phyloP scores from a whole-genome alignment of 75 land plant species.

The Pinus taeda region DNA sequence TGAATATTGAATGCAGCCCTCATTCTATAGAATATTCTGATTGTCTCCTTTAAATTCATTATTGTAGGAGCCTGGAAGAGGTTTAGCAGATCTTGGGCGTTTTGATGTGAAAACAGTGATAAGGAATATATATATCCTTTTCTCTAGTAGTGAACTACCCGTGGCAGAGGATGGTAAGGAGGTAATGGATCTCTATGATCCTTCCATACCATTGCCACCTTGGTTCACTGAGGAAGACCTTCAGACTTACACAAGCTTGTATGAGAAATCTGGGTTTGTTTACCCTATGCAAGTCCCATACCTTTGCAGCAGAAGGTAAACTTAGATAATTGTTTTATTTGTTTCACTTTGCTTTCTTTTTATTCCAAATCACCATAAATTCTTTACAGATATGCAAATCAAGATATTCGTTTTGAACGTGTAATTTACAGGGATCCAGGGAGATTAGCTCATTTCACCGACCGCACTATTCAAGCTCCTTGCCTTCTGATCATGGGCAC shows the following conservation, averaged over 20 bases:
- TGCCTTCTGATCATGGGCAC: slow-evolving; percentile 42
- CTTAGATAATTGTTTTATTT: not conserved
- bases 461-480: slow-evolving; percentile 30
- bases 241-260: slow-evolving; percentile 31
- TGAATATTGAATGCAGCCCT: not conserved
- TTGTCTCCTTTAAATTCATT: not conserved
- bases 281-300: slow-evolving; percentile 57
- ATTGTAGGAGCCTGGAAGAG: slow-evolving; percentile 61
- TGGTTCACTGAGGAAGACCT: slow-evolving; percentile 73
- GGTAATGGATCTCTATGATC: slow-evolving; percentile 57
- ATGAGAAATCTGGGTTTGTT: slow-evolving; percentile 51
- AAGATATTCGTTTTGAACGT: not conserved
- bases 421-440: slow-evolving; percentile 12
- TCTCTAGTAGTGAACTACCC: slow-evolving; percentile 49
- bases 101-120: slow-evolving; percentile 60
- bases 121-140: slow-evolving; percentile 52
- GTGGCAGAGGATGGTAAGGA: slow-evolving; percentile 49
- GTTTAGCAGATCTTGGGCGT: slow-evolving; percentile 76
- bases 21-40: too few relatives aligned
- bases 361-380: not conserved
- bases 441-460: slow-evolving; percentile 1
- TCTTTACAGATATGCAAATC: not conserved
- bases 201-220: slow-evolving; percentile 42
- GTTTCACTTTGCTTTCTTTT: not conserved
- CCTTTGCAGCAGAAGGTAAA: not conserved